Evolutionary conservation across 78 protist genomes (phyloP).

Genomic region (Diacronema lutheri): DNA sequence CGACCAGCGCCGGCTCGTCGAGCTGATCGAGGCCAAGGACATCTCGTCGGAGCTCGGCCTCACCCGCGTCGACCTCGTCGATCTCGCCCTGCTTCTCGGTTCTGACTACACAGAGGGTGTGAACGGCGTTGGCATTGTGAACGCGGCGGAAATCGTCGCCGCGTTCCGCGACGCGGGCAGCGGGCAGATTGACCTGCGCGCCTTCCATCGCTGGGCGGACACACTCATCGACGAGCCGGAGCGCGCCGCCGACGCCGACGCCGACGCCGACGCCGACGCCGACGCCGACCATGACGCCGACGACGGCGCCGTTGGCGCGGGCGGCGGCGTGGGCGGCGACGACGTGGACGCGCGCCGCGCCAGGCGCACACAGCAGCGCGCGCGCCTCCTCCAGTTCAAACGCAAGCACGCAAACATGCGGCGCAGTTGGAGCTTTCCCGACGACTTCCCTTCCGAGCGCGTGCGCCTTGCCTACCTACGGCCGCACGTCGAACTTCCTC

Average conservation of each 20-base stretch:
- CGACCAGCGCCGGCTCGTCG: constrained; percentile 3
- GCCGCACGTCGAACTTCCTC: not conserved
- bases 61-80: not conserved
- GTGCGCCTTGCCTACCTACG: not conserved
- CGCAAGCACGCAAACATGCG: not conserved
- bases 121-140: constrained; percentile 48
- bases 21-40: not conserved
- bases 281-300: too few species aligned
- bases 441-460: not conserved
- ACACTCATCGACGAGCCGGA: not conserved
- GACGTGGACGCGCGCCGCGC: not conserved
- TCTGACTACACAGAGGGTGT: constrained; percentile 67
- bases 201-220: not conserved
- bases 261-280: too few species aligned
- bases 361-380: too few species aligned
- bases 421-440: not conserved
- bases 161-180: constrained; percentile 12
- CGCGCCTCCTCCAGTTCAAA: not conserved
- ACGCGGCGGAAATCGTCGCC: constrained; percentile 43
- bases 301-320: too few species aligned
- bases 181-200: not conserved
- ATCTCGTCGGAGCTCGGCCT: not conserved
- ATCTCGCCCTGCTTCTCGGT: constrained; percentile 50
- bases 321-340: not conserved
- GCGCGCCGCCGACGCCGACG: too few species aligned